Base-by-base conservation (phyloP, 257 asterid genomes). In the Solanum tacnaense region DNA sequence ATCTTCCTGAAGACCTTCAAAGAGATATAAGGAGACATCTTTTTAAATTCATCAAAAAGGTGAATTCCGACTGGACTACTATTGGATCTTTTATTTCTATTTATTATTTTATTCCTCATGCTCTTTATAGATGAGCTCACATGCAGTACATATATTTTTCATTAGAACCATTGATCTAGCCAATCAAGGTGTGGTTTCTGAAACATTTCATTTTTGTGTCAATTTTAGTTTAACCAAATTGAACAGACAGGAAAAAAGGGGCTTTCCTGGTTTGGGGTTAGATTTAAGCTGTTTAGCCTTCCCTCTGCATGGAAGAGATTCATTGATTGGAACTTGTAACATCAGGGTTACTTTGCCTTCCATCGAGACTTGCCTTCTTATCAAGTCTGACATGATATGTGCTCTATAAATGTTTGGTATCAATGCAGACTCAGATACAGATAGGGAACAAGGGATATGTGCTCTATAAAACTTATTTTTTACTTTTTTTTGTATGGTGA, bases 1-100 rank as follows among this genome's bases (percentile, higher is more conserved):
- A 96, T 88, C 94, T 97, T 31, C 99, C 99, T 16, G 99, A 96
- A 92, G 98, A 97, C 89, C 96, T 97, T 85, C 99, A 95, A 90
- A 92, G 96, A 89, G 98, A 91, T 58, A 96, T 97, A 84, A 88
- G 99, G 86, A 94, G 97, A 23, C 99, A 97, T 93, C 99, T 97
- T 79, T 95, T 95, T 89, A 93, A 95, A 86, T 95, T 92, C 88
- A 89, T 95, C 82, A 92, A 96, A 91, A 95, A 92, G 91, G 98
- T 97, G 89, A 91, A 97, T 88, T 88, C 52, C 83, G 12, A 32
- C 86, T 87, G 82, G 21, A 52, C 31, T 36, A 72, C 29, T 49
- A 20, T 44, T 82, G 44, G 85, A 9, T 82, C 68, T 49, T 86
- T 38, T 9, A 67, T 34, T 76, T 27, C 9, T 67, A 60, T 29